Percentiles rank a stretch among this genome's conserved stretches.
Evolutionary conservation across 345 rosid species (phyloP).

Genomic region (Aquilaria sinensis): DNA sequence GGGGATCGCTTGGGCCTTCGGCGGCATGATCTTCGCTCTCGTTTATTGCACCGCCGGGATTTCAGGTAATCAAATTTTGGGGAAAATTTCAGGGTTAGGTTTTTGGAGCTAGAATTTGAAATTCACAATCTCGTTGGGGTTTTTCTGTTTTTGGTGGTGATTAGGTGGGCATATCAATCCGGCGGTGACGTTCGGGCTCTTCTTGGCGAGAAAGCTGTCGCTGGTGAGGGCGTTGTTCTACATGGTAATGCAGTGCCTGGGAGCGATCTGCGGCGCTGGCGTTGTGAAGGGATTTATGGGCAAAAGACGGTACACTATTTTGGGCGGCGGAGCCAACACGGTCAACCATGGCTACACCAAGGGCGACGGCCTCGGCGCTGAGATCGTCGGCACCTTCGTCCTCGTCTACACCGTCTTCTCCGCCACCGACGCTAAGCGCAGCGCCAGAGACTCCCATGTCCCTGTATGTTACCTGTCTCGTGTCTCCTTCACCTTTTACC

Average conservation of each 20-base stretch:
- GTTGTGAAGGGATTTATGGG: slow-evolving; percentile 44
- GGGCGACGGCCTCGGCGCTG: slow-evolving; percentile 41
- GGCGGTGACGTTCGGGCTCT: slow-evolving; percentile 32
- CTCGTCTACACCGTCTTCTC: slow-evolving; percentile 41
- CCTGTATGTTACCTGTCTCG: slow-evolving; percentile 16
- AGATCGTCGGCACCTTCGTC: slow-evolving; percentile 31
- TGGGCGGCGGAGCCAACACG: slow-evolving; percentile 45
- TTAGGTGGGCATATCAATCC: slow-evolving; percentile 42
- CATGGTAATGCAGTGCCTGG: slow-evolving; percentile 37
- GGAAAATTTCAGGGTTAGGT: background rate
- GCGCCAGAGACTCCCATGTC: slow-evolving; percentile 52
- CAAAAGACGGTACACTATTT: slow-evolving; percentile 18
- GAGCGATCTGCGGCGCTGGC: slow-evolving; percentile 46
- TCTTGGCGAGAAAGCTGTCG: slow-evolving; percentile 30
- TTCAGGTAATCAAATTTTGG: slow-evolving; percentile 17
- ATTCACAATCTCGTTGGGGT: background rate
- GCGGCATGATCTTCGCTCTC: slow-evolving; percentile 47
- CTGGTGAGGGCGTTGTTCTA: slow-evolving; percentile 30
- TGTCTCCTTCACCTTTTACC: no score
- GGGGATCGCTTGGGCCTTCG: slow-evolving; percentile 46
- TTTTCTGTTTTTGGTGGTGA: background rate
- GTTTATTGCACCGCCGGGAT: slow-evolving; percentile 45
- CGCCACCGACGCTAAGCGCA: slow-evolving; percentile 49
- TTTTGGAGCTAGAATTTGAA: background rate
- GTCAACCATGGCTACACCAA: slow-evolving; percentile 41